Base-by-base conservation (phyloP, 768 basidiomycete genomes). In the Suillus bovinus region DNA sequence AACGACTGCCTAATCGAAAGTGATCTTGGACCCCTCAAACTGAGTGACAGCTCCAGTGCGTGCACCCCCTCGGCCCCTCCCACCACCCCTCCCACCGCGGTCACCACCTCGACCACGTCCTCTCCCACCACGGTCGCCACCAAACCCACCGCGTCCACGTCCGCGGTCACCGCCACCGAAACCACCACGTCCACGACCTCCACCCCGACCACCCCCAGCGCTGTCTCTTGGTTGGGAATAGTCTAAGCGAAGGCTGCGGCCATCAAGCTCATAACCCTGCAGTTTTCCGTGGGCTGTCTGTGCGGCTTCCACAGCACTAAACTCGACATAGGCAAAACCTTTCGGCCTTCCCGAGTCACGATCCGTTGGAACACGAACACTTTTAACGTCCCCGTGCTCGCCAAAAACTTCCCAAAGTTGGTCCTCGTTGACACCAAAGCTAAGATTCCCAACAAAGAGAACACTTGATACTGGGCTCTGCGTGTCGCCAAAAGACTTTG, bases 321-420 rank as follows among this genome's bases (percentile, higher is more conserved):
- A 97, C 76, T 98, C 94, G 71, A 99, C 91, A 77, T 99, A 99
- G 24, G 88, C 97, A 76, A 96, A 99, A 70, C 97, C 97, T 77
- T 98, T 99, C 52, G 93, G 88, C 64, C 81, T 84, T 33, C 94
- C 95, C 8, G 90, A 84, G 56, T 99, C 97, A 67, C 93, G 83
- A 75, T 99, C 95, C 42, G 95, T 97, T 34, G 95, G 94, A 56
- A 99, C 79, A 61, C 95, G 86, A 44, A 98, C 93, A 70, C 80
- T 89, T 79, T 91, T 91, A 64, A 97, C 85, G 47, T 86, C 81
- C 61, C 93, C 93, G 72, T 88, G 89, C 71, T 94, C 93, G 65
- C 86, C 88, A 76, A 99, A 99, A 68, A 87, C 83, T 74, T 91
- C 86, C 94, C 94, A 98, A 38, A 98, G 80, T 16, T 80, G 77